These are phyloP conservation scores for Suillus sp. DNA, from an alignment of 768 basidiomycete species.

Conservation along the genomic window DNA sequence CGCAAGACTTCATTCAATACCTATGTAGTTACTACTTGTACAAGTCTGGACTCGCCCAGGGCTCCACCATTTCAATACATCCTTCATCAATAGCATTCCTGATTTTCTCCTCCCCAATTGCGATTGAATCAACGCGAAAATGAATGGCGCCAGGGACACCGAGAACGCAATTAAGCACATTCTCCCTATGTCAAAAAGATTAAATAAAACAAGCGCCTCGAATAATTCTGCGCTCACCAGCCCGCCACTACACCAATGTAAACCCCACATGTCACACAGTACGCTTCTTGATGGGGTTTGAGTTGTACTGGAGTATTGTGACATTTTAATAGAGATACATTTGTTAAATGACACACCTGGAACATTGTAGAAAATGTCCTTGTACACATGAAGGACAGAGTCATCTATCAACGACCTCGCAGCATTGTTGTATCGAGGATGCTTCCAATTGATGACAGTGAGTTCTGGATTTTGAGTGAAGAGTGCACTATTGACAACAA, in stretches of 20 bases:
- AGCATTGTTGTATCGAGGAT: background rate
- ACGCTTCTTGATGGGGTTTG: background rate
- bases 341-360: background rate
- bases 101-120: background rate
- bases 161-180: background rate
- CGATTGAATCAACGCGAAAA: background rate
- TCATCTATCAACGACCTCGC: background rate
- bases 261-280: background rate
- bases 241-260: background rate
- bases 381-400: background rate
- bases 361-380: background rate
- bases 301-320: background rate
- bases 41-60: background rate
- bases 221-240: background rate
- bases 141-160: background rate
- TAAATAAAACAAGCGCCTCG: background rate
- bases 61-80: background rate
- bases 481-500: background rate
- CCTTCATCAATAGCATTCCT: background rate
- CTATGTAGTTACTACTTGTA: background rate
- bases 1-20: no score
- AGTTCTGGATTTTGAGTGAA: background rate
- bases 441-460: background rate
- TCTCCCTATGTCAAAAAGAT: background rate
- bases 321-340: background rate